These are phyloP conservation scores for Zymoseptoria pseudotritici DNA, from an alignment of 2,329 filamentous ascomycete species.

Conservation along the genomic window DNA sequence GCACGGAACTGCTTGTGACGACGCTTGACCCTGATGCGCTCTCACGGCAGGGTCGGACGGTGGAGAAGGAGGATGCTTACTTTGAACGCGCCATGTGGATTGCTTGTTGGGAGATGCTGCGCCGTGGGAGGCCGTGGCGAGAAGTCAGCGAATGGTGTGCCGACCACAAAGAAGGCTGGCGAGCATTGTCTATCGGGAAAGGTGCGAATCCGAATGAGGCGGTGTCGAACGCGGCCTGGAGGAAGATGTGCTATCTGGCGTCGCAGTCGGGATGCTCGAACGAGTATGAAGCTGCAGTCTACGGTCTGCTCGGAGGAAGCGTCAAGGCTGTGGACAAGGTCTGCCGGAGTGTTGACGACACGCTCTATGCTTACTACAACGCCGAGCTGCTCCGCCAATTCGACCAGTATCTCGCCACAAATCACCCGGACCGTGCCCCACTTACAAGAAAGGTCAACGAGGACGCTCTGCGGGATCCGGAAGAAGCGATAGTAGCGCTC, in stretches of 20 bases:
- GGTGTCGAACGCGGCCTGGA: constrained; percentile 50
- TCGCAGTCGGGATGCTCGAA: constrained; percentile 59
- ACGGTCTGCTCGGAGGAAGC: constrained; percentile 83
- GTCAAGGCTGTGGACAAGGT: constrained; percentile 68
- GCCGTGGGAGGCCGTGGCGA: constrained; percentile 67
- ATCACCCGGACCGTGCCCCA: constrained; percentile 48
- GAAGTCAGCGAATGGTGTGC: constrained; percentile 80
- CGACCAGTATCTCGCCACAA: constrained; percentile 58
- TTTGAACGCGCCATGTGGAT: constrained; percentile 90
- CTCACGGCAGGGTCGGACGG: constrained; percentile 65
- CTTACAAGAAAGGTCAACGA: constrained; percentile 56
- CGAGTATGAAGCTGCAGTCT: constrained; percentile 80
- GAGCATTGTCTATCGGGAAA: constrained; percentile 71
- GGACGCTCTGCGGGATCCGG: constrained; percentile 53
- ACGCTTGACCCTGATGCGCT: constrained; percentile 87
- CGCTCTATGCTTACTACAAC: constrained; percentile 81
- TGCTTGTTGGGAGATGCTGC: constrained; percentile 86
- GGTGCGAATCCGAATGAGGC: constrained; percentile 34
- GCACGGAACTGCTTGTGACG: constrained; percentile 63
- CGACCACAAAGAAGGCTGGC: constrained; percentile 81
- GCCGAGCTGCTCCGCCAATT: constrained; percentile 75
- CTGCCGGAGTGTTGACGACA: constrained; percentile 76
- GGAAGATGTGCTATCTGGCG: constrained; percentile 68
- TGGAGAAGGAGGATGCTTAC: constrained; percentile 77
- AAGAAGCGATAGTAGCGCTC: constrained; percentile 39